Percentiles rank a stretch among this genome's conserved stretches.
Evolutionary conservation across 768 basidiomycete species (phyloP).

Genomic region (Kwoniella sp.): DNA sequence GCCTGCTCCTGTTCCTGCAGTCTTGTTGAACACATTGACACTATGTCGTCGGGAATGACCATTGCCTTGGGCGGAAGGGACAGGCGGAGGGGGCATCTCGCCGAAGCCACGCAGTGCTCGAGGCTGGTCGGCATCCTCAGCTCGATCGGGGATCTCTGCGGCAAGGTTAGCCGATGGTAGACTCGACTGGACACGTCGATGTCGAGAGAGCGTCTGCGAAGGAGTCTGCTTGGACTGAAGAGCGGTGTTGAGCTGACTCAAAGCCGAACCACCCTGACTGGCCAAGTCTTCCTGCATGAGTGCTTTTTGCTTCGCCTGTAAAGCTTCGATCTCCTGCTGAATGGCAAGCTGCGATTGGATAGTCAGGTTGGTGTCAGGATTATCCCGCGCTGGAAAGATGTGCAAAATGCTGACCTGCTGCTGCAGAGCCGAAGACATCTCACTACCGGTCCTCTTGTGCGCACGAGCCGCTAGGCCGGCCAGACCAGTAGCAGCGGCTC

Average conservation of each 20-base stretch:
- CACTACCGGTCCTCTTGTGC: conserved; percentile 61
- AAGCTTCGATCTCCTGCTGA: conserved; percentile 56
- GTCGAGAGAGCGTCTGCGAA: conserved; percentile 37
- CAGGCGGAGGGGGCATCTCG: conserved; percentile 52
- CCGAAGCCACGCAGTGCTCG: conserved; percentile 23
- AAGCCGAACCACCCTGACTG: conserved; percentile 22
- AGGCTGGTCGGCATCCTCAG: conserved; percentile 25
- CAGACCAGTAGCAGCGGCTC: conserved; percentile 52
- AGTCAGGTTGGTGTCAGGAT: neutral
- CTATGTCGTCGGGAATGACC: conserved; percentile 50
- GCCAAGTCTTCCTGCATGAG: conserved; percentile 50
- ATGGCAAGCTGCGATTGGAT: conserved; percentile 40
- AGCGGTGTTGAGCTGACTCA: conserved; percentile 34
- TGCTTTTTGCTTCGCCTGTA: conserved; percentile 55
- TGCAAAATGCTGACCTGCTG: conserved; percentile 70
- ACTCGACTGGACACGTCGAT: conserved; percentile 47
- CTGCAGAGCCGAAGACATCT: conserved; percentile 73
- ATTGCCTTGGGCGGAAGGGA: conserved; percentile 23
- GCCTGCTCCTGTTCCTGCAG: conserved; percentile 65
- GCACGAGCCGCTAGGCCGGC: conserved; percentile 55
- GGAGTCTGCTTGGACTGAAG: conserved; percentile 32
- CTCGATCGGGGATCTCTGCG: conserved; percentile 14
- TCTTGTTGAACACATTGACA: conserved; percentile 51
- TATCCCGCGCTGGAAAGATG: neutral
- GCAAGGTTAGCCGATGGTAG: conserved; percentile 28